Base-by-base conservation (phyloP, 192 early-diverging fungal genomes). In the Paraglomus brasilianum region DNA sequence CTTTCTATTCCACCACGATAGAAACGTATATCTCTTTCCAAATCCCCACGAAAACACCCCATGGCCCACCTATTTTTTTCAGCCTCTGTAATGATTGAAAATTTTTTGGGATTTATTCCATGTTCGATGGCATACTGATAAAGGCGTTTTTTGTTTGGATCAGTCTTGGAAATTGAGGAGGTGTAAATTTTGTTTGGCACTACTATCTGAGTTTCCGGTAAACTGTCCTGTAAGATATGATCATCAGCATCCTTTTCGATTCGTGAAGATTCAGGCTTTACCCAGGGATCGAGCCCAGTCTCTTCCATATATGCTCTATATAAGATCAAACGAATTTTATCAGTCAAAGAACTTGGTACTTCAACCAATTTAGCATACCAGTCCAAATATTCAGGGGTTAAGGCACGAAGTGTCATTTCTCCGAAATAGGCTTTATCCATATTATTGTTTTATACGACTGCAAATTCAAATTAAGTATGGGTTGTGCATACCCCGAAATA, bases 321-420 rank as follows among this genome's bases (percentile, higher is more conserved):
- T 60, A 60, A 60, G 38, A 5, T 60, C 38, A 60, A 60, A 60
- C 57, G 57, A 60, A 60, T 60, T 60, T 60, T 60, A 60, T 60
- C 57, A 40, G 57, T 60, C 57, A 60, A 60, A 60, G 5, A 40
- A 60, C 57, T 60, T 40, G 57, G 57, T 30, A 30, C 30, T 30
- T 30, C 30, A 30, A 30, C 30, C 30, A 30, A 30, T 30, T 30
- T 30, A 30, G 30, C 30, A 30, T 30, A 30, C 30, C 30, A 30
- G 30, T 30, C 30, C 30, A 30, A 30, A 30, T 30, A 30, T 30
- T 30, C 30, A 30, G 30, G 3, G 1, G 30, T 30, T 30, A n/a
- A n/a, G 57, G 52, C 52, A 53, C 52, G 19, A 53, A 53, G 52
- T 53, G 52, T 53, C 52, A 53, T 53, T 53, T 53, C 52, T 53